A percentile compares a stretch with the other conserved stretches of the same genome.
phyloP scores from a whole-genome alignment of 2,329 filamentous ascomycete species.

The Xylariaceae sp. region DNA sequence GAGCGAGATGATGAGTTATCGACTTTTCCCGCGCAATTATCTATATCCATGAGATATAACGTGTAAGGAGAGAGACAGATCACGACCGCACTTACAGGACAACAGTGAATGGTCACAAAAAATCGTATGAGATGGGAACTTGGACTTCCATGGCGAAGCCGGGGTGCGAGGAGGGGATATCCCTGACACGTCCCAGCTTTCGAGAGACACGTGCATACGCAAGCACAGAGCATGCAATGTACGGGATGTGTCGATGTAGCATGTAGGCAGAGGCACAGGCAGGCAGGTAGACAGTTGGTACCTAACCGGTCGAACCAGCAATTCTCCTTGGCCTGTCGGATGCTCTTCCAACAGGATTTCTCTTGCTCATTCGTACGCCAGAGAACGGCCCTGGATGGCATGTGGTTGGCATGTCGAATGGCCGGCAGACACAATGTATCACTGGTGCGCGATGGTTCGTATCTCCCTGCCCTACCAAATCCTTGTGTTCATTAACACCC shows the following conservation, averaged over 20 bases:
- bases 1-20: not conserved
- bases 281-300: not conserved
- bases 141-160: not conserved
- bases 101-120: not conserved
- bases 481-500: not conserved
- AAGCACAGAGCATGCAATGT: not conserved
- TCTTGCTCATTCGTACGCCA: not conserved
- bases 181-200: conserved; percentile 5
- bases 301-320: not conserved
- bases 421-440: not conserved
- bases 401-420: not conserved
- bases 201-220: conserved; percentile 1
- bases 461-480: not conserved
- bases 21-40: not conserved
- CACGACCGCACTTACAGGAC: not conserved
- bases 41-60: not conserved
- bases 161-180: conserved; percentile 1
- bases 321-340: not conserved
- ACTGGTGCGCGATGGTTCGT: not conserved
- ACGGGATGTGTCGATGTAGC: not conserved
- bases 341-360: not conserved
- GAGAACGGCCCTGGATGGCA: not conserved
- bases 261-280: no score
- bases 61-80: not conserved
- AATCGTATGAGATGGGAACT: not conserved